A percentile compares a stretch with the other conserved stretches of the same genome.
phyloP scores from a whole-genome alignment of 23 red algal genomes.

The Cyanidium caldarium region DNA sequence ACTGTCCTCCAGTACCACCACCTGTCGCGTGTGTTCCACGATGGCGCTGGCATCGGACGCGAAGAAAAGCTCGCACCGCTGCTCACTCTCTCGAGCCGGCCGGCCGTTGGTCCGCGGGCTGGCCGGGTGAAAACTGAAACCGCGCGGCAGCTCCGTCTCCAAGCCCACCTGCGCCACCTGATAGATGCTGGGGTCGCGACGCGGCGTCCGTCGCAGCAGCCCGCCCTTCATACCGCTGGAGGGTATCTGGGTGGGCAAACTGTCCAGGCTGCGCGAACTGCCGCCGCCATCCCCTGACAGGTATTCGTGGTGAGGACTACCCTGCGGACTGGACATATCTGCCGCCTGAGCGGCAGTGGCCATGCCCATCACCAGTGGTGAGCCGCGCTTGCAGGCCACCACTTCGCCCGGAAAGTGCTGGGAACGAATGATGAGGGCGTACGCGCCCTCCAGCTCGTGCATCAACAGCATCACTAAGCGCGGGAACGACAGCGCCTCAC shows the following conservation, averaged over 20 bases:
- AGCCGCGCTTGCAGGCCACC: constrained; percentile 83
- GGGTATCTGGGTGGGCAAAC: neutral
- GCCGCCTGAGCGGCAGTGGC: neutral
- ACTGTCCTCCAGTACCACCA: constrained; percentile 86
- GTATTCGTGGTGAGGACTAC: too few relatives aligned
- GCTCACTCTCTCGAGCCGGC: neutral
- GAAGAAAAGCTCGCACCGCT: constrained; percentile 58
- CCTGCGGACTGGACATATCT: too few relatives aligned
- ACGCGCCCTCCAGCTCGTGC: constrained; percentile 82
- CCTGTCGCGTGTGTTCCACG: constrained; percentile 86
- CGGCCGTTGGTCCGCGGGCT: neutral
- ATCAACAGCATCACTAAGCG: constrained; percentile 86
- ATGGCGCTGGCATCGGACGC: constrained; percentile 85
- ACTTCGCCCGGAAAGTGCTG: constrained; percentile 61
- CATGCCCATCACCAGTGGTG: constrained; percentile 80
- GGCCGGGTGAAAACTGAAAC: neutral
- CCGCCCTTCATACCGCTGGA: neutral
- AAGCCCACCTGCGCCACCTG: neutral
- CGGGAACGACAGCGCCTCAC: constrained; percentile 42
- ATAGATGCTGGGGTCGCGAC: neutral
- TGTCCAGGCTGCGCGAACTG: neutral
- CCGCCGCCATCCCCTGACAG: neutral
- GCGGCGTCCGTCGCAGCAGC: neutral
- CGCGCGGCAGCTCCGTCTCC: neutral
- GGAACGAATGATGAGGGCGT: constrained; percentile 55